A percentile compares a stretch with the other conserved stretches of the same genome.
These are phyloP conservation scores for Aspergillus conjunctus DNA, from an alignment of 495 filamentous ascomycete species.

Conservation along the genomic window DNA sequence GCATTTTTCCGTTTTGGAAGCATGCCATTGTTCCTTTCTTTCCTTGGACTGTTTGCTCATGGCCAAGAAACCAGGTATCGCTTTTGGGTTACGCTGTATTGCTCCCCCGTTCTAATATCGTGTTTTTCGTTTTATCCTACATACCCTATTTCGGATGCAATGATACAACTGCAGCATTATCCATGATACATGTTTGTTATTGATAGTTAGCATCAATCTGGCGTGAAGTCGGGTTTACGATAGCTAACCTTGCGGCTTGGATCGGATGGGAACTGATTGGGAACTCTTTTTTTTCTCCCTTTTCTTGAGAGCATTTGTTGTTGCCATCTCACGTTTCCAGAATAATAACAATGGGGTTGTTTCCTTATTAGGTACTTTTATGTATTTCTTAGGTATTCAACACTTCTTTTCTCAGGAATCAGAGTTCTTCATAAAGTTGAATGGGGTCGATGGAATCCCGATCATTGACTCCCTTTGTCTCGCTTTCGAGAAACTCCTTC, in stretches of 20 bases:
- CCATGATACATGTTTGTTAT: background rate
- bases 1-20: no score
- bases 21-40: background rate
- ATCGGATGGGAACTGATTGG: background rate
- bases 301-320: background rate
- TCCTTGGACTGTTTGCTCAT: background rate
- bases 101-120: background rate
- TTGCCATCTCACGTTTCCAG: background rate
- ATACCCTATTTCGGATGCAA: conserved; percentile 5
- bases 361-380: conserved; percentile 1
- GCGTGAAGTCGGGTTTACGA: conserved; percentile 6
- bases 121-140: conserved; percentile 4
- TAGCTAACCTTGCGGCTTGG: background rate
- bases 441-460: background rate
- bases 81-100: background rate
- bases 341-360: background rate
- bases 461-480: conserved; percentile 20
- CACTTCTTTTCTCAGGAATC: background rate
- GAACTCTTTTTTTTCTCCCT: background rate
- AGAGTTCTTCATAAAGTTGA: conserved; percentile 2
- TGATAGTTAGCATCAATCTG: conserved; percentile 10
- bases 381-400: background rate
- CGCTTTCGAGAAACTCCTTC: conserved; percentile 36
- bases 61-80: background rate
- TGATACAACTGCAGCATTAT: background rate